phyloP scores from a whole-genome alignment of 495 filamentous ascomycete genomes.

The Penicillium parvum region DNA sequence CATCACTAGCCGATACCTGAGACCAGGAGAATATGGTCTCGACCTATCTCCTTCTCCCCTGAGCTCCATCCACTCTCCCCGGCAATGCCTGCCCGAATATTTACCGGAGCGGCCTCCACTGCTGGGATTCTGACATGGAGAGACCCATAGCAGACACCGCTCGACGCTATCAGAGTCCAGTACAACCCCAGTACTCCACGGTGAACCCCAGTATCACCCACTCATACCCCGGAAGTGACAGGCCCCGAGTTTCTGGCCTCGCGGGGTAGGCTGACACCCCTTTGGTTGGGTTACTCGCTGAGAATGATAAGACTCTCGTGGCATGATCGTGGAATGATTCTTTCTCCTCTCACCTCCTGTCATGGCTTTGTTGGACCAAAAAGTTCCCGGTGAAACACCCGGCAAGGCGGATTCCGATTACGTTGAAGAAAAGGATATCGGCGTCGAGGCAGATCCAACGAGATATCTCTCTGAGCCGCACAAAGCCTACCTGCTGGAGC shows the following conservation, averaged over 20 bases:
- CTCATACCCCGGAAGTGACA: constrained; percentile 9
- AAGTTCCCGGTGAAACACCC: not conserved
- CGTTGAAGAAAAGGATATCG: constrained; percentile 25
- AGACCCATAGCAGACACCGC: not conserved
- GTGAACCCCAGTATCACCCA: not conserved
- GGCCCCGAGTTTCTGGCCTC: not conserved
- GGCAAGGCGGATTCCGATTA: constrained; percentile 16
- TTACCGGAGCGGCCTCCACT: constrained; percentile 4
- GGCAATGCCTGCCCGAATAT: constrained; percentile 1
- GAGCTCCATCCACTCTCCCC: not conserved
- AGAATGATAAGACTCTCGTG: no score
- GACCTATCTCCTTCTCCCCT: not conserved
- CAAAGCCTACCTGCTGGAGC: constrained; percentile 43
- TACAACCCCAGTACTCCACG: not conserved
- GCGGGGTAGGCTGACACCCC: constrained; percentile 1
- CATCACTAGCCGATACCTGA: not conserved
- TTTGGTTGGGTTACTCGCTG: not conserved
- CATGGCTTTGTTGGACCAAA: constrained; percentile 5
- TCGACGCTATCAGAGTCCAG: not conserved
- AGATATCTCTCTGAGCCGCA: constrained; percentile 31
- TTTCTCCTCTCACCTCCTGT: not conserved
- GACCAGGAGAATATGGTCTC: not conserved
- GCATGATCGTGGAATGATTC: not conserved
- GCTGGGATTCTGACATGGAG: not conserved
- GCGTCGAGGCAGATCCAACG: constrained; percentile 6